phyloP scores from a whole-genome alignment of 75 land plant genomes.

The Picea glauca region DNA sequence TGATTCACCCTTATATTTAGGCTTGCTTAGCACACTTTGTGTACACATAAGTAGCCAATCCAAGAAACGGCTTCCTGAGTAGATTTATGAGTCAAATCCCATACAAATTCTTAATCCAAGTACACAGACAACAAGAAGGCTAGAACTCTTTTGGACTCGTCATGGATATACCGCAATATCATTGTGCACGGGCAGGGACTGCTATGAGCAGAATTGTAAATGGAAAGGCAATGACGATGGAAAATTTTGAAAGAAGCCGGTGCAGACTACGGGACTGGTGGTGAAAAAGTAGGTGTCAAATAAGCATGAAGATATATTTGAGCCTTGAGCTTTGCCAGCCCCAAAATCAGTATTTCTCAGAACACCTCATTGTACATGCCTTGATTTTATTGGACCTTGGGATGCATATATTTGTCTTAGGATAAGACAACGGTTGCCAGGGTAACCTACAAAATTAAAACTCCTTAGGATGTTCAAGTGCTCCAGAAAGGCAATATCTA shows the following conservation, averaged over 20 bases:
- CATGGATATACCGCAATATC: background rate
- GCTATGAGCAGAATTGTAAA: too few species aligned
- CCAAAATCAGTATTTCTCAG: too few species aligned
- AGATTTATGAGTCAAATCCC: background rate
- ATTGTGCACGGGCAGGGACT: too few species aligned
- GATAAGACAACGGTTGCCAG: background rate
- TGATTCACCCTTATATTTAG: background rate
- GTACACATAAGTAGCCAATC: background rate
- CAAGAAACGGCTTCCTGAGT: background rate
- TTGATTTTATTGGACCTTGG: background rate
- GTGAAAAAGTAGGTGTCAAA: too few species aligned
- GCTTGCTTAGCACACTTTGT: slow-evolving; percentile 1
- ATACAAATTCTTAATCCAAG: background rate
- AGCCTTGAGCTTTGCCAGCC: too few species aligned
- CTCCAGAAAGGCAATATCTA: background rate
- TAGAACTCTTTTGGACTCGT: background rate
- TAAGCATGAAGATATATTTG: too few species aligned
- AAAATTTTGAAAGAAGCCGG: too few species aligned
- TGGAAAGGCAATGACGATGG: too few species aligned
- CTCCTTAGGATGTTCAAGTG: background rate
- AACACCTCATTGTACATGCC: background rate
- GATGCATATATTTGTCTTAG: background rate
- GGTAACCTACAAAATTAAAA: background rate
- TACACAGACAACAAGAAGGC: background rate
- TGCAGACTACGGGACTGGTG: too few species aligned